Evolutionary conservation across 2,329 filamentous ascomycete genomes (phyloP).

Genomic region (Hirsutella minnesotensis): DNA sequence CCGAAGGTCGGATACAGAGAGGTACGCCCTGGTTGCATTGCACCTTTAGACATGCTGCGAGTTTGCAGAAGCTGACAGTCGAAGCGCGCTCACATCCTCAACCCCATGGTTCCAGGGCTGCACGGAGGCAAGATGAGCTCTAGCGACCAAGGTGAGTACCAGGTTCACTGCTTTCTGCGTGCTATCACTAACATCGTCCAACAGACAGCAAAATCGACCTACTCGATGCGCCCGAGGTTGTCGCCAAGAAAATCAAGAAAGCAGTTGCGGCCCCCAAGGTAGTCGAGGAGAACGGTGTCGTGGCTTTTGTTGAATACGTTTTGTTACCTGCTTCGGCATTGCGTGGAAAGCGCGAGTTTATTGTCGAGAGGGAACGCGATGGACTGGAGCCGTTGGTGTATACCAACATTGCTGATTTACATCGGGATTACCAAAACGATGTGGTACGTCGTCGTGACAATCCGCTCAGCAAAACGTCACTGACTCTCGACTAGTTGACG

Average conservation of each 20-base stretch:
- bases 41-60: not conserved
- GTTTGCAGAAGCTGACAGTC: constrained; percentile 1
- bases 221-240: constrained; percentile 63
- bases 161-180: not conserved
- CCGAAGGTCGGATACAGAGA: constrained; percentile 77
- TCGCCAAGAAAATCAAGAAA: constrained; percentile 78
- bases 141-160: constrained; percentile 46
- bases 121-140: constrained; percentile 78
- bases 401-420: constrained; percentile 59
- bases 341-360: constrained; percentile 49
- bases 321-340: constrained; percentile 68
- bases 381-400: constrained; percentile 66
- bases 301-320: constrained; percentile 79
- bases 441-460: constrained; percentile 39
- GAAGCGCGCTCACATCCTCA: constrained; percentile 26
- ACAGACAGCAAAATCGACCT: constrained; percentile 83
- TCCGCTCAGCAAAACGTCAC: not conserved
- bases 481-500: constrained; percentile 37
- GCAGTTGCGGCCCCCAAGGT: constrained; percentile 66
- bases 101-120: constrained; percentile 83
- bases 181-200: not conserved
- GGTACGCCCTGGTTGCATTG: constrained; percentile 14
- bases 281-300: constrained; percentile 74
- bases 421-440: constrained; percentile 71
- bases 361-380: constrained; percentile 53